phyloP scores from a whole-genome alignment of 352 stramenopile genomes.

The Globisporangium paddicum region DNA sequence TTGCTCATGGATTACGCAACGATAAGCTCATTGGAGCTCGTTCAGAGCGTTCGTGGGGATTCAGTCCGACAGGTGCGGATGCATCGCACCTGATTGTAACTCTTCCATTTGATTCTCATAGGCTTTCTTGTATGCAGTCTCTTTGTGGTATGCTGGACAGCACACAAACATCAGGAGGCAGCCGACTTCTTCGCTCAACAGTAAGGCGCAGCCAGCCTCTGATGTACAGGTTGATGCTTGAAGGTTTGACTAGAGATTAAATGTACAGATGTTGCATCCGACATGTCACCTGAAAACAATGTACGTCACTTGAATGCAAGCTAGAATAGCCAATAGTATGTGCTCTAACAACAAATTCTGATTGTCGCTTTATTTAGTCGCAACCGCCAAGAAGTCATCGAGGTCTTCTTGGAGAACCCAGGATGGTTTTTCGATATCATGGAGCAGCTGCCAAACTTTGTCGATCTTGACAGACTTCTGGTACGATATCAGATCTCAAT shows the following conservation, averaged over 20 bases:
- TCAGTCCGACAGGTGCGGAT: conserved; percentile 45
- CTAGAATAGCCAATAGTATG: neutral
- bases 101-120: neutral
- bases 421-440: conserved; percentile 80
- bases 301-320: conserved; percentile 17
- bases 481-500: conserved; percentile 17
- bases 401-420: conserved; percentile 71
- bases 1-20: conserved; percentile 85
- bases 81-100: neutral
- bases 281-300: conserved; percentile 79
- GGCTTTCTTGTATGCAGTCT: conserved; percentile 29
- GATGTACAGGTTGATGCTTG: neutral
- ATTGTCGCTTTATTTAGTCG: conserved; percentile 28
- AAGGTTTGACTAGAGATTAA: neutral
- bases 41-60: conserved; percentile 49
- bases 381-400: conserved; percentile 64
- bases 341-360: neutral
- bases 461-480: conserved; percentile 70
- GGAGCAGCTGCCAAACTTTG: conserved; percentile 66
- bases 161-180: conserved; percentile 70
- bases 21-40: conserved; percentile 63
- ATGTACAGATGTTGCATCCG: conserved; percentile 69
- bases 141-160: conserved; percentile 76
- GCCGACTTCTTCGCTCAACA: conserved; percentile 70
- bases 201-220: conserved; percentile 24